Conservation (phyloP, 2,329 filamentous ascomycete genomes). For the Cladophialophora immunda region DNA sequence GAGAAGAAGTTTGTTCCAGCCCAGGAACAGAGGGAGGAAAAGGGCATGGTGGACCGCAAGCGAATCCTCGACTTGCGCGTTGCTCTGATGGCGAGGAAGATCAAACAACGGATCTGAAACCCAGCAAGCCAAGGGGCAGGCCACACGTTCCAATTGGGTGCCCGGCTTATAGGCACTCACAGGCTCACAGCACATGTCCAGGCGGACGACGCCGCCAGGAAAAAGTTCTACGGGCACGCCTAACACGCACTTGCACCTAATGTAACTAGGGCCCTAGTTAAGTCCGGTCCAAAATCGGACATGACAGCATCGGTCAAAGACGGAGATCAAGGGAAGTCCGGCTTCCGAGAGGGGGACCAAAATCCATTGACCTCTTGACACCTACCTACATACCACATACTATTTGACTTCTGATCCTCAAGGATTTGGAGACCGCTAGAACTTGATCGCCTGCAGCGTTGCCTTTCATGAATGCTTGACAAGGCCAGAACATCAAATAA, state of each 20-base stretch:
- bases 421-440: not conserved
- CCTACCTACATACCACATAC: too few relatives aligned
- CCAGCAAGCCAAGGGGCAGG: not conserved
- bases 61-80: not conserved
- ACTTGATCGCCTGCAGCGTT: not conserved
- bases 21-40: not conserved
- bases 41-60: not conserved
- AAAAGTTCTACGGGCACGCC: not conserved
- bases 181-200: too few relatives aligned
- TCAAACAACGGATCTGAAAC: conserved; percentile 7
- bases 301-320: not conserved
- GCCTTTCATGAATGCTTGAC: not conserved
- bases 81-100: conserved; percentile 3
- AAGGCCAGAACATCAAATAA: not conserved
- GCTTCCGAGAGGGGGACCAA: not conserved
- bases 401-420: not conserved
- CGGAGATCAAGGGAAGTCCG: not conserved
- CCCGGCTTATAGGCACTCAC: not conserved
- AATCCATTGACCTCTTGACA: not conserved
- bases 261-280: too few relatives aligned
- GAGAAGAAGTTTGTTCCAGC: not conserved
- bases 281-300: not conserved
- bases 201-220: not conserved
- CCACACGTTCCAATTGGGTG: not conserved
- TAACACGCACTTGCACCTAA: not conserved